These are phyloP conservation scores for Kluyveromyces starmeri DNA, from an alignment of 805 yeast genomes.

Conservation along the genomic window DNA sequence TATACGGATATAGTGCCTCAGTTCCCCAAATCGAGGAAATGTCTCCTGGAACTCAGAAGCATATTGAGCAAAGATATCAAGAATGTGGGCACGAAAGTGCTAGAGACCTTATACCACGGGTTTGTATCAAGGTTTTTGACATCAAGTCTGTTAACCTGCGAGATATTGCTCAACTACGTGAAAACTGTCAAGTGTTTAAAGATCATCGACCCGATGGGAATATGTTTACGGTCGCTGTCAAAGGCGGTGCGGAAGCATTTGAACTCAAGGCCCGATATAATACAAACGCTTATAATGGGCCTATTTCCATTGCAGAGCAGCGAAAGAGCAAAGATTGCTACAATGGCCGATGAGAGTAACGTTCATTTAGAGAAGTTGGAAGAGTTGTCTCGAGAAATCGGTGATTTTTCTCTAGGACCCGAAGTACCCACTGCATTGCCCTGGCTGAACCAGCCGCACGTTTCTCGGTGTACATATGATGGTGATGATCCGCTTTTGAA, in stretches of 20 bases:
- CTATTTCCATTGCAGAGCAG: constrained; percentile 38
- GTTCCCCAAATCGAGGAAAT: constrained; percentile 44
- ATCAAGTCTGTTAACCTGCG: constrained; percentile 73
- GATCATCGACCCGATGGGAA: constrained; percentile 80
- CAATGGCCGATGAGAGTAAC: constrained; percentile 5
- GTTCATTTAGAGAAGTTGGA: constrained; percentile 3
- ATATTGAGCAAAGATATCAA: constrained; percentile 35
- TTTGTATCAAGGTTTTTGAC: constrained; percentile 41
- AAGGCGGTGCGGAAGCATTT: constrained; percentile 68
- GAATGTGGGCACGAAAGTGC: constrained; percentile 11
- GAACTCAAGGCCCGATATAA: constrained; percentile 65
- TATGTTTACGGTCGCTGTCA: constrained; percentile 66
- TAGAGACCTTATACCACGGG: constrained; percentile 11
- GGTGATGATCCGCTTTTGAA: constrained; percentile 12
- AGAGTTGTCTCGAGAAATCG: constrained; percentile 1
- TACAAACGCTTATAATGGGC: constrained; percentile 61
- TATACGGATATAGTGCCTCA: constrained; percentile 44
- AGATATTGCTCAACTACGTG: constrained; percentile 60
- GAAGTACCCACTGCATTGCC: not conserved
- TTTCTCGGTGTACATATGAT: constrained; percentile 4
- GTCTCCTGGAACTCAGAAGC: constrained; percentile 50
- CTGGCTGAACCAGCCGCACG: not conserved
- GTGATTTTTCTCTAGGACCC: constrained; percentile 4
- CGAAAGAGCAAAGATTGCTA: constrained; percentile 12
- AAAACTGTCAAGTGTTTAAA: constrained; percentile 64